Evolutionary conservation across 805 yeast species (phyloP).

Genomic region (Candida maesae): DNA sequence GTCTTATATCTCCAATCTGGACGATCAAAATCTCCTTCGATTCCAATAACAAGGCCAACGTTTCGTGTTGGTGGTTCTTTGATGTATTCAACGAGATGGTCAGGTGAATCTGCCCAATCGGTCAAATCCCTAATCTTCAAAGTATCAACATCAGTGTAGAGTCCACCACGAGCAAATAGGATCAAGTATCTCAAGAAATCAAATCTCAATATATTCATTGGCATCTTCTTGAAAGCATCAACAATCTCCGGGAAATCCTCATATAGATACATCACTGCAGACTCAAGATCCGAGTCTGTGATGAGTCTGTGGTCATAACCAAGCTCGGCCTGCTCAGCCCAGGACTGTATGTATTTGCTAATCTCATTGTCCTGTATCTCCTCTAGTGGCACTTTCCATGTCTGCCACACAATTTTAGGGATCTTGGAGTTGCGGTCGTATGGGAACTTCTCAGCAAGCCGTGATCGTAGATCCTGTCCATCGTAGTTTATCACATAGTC

Average conservation of each 20-base stretch:
- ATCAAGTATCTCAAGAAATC: slow-evolving; percentile 55
- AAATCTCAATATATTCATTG: slow-evolving; percentile 49
- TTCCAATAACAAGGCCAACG: slow-evolving; percentile 51
- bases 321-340: slow-evolving; percentile 15
- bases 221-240: slow-evolving; percentile 46
- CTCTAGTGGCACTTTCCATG: slow-evolving; percentile 36
- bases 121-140: slow-evolving; percentile 39
- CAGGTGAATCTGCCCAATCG: slow-evolving; percentile 56
- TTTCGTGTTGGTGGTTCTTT: slow-evolving; percentile 32
- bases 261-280: slow-evolving; percentile 35
- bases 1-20: slow-evolving; percentile 52
- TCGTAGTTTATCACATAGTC: slow-evolving; percentile 17
- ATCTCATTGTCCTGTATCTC: slow-evolving; percentile 29
- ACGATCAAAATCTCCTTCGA: slow-evolving; percentile 51
- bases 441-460: slow-evolving; percentile 13
- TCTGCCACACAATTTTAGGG: slow-evolving; percentile 47
- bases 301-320: slow-evolving; percentile 19
- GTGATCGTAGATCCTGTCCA: slow-evolving; percentile 18
- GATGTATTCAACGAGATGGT: slow-evolving; percentile 42
- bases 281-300: slow-evolving; percentile 40
- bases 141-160: slow-evolving; percentile 50
- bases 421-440: slow-evolving; percentile 24
- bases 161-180: slow-evolving; percentile 18
- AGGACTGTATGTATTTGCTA: slow-evolving; percentile 14
- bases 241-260: slow-evolving; percentile 45